Evolutionary conservation across 768 basidiomycete genomes (phyloP).

Genomic region (Psilocybe azurescens): DNA sequence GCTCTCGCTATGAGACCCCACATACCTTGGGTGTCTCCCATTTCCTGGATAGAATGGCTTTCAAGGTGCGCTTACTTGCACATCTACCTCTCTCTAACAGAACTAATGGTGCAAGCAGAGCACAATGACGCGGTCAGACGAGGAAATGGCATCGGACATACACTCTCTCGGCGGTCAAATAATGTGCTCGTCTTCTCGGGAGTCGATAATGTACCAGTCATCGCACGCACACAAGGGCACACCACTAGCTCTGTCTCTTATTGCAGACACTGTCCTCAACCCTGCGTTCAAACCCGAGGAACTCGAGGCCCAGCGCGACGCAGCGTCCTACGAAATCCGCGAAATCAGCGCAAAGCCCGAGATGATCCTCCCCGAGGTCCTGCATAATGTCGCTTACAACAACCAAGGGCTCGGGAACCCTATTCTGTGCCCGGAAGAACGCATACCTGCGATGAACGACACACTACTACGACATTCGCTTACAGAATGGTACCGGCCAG

Average conservation of each 20-base stretch:
- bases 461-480: slow-evolving; percentile 66
- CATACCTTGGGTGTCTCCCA: slow-evolving; percentile 83
- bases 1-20: slow-evolving; percentile 84
- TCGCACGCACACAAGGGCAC: slow-evolving; percentile 89
- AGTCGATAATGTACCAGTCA: slow-evolving; percentile 98
- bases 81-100: slow-evolving; percentile 5
- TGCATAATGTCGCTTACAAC: slow-evolving; percentile 87
- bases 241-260: slow-evolving; percentile 81
- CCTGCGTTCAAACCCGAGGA: slow-evolving; percentile 80
- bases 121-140: slow-evolving; percentile 71
- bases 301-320: slow-evolving; percentile 81
- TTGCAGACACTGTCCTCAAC: slow-evolving; percentile 89
- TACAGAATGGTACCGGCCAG: slow-evolving; percentile 88
- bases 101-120: slow-evolving; percentile 52
- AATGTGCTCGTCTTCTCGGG: slow-evolving; percentile 87
- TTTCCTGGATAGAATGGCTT: slow-evolving; percentile 94
- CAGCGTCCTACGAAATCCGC: slow-evolving; percentile 88
- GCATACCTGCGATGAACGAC: slow-evolving; percentile 70
- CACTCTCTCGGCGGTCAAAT: slow-evolving; percentile 91
- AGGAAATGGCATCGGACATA: slow-evolving; percentile 81
- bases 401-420: slow-evolving; percentile 86
- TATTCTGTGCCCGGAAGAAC: slow-evolving; percentile 85
- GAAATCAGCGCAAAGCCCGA: slow-evolving; percentile 91
- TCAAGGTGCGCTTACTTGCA: slow-evolving; percentile 68
- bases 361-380: slow-evolving; percentile 88